Base-by-base conservation (phyloP, 768 basidiomycete species). In the Phylloporus sp. region DNA sequence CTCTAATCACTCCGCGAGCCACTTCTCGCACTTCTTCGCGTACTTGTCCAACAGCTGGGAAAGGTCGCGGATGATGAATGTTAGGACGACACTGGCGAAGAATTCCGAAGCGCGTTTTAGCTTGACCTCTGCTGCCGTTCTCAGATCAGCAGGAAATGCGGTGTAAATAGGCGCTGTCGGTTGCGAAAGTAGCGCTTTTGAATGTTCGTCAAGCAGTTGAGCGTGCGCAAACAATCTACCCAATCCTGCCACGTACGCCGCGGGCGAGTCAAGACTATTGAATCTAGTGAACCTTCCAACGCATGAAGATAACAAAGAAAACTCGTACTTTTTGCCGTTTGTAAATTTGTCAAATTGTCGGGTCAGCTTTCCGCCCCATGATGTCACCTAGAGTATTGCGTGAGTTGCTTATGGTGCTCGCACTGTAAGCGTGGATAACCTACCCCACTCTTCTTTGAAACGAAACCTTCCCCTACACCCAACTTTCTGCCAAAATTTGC, bases 21-120 rank as follows among this genome's bases (percentile, higher is more conserved):
- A 90, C 68, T 90, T 90, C 70, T 90, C 90, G 68, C 88, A 90
- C 65, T 89, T 88, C 76, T 92, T 92, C 53, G 84, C 86, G 65
- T 92, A 93, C 69, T 94, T 93, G 73, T 94, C 92, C 51, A 94
- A 73, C 40, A 94, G 69, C 58, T 85, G 81, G 33, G 88, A 87
- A 53, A 92, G 74, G 64, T 93, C 90, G 43, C 83, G 82, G 58
- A 95, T 82, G 58, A 95, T 90, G 63, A 95, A 93, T 15, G 87
- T 87, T 51, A 92, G 74, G 44, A 95, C 80, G 50, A 93, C 90
- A 43, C 77, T 86, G 21, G 87, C 87, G 57, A 94, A 95, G 64
- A 95, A 95, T 60, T 94, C 89, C n/a, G 89, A 90, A 27, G 81
- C 77, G 52, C 86, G 84, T 61, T 80, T 82, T 47, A 95, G 77